Evolutionary conservation across 495 filamentous ascomycete species (phyloP).

Genomic region (Xylaria palmicola): DNA sequence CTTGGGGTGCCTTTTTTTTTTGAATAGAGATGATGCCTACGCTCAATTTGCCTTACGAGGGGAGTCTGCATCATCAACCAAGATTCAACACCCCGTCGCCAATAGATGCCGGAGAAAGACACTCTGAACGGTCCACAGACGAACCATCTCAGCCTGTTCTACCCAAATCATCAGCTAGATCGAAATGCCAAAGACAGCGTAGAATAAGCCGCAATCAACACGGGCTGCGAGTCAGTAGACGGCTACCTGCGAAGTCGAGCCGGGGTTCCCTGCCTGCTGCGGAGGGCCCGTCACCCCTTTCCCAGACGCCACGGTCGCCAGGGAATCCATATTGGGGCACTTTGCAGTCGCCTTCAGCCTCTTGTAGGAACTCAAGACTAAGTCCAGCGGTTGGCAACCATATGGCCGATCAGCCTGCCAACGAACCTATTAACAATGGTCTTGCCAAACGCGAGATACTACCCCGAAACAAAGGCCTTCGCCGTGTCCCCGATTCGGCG

Average conservation of each 20-base stretch:
- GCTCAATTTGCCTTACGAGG: constrained; percentile 51
- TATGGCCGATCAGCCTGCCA: background rate
- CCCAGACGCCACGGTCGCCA: constrained; percentile 20
- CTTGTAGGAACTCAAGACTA: background rate
- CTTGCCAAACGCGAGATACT: background rate
- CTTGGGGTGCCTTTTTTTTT: constrained; percentile 37
- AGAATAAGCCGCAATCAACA: constrained; percentile 29
- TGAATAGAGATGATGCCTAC: constrained; percentile 46
- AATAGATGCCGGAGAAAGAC: constrained; percentile 23
- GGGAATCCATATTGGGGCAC: constrained; percentile 31
- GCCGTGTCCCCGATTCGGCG: background rate
- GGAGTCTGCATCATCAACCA: constrained; percentile 44
- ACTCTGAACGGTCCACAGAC: constrained; percentile 35
- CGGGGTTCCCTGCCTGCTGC: constrained; percentile 12
- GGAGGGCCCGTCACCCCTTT: constrained; percentile 8
- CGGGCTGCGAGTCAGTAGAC: constrained; percentile 30
- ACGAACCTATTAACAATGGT: background rate
- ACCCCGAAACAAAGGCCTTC: background rate
- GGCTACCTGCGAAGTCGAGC: constrained; percentile 23
- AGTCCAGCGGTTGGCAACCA: background rate
- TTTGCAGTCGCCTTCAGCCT: constrained; percentile 20
- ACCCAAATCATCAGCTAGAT: constrained; percentile 22
- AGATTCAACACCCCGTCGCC: constrained; percentile 33
- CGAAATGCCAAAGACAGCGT: constrained; percentile 23
- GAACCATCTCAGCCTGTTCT: constrained; percentile 37